phyloP scores from a whole-genome alignment of 2,329 filamentous ascomycete species.

The Aspergillus hiratsukae region DNA sequence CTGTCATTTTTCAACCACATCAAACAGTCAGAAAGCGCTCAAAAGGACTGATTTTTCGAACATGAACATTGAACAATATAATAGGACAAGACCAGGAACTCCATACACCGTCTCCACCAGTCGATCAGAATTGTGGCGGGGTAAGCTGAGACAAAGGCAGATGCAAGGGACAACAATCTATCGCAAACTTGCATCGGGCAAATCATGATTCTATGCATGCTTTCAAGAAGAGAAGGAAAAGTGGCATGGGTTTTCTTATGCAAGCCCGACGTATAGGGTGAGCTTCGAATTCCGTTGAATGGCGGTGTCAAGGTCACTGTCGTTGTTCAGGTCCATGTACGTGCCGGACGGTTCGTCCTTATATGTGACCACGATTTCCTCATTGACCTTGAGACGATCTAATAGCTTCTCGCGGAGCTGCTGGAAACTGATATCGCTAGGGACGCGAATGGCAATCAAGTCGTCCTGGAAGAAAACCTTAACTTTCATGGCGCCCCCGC shows the following conservation, averaged over 20 bases:
- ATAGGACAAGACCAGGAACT: slow-evolving; percentile 14
- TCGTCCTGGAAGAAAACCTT: slow-evolving; percentile 94
- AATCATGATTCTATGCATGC: slow-evolving; percentile 17
- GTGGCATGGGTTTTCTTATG: slow-evolving; percentile 16
- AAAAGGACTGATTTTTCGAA: slow-evolving; percentile 16
- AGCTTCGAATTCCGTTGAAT: slow-evolving; percentile 83
- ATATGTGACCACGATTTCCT: slow-evolving; percentile 77
- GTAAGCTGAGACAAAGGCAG: slow-evolving; percentile 2
- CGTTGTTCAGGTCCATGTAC: slow-evolving; percentile 69
- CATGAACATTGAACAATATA: slow-evolving; percentile 9
- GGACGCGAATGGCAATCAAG: slow-evolving; percentile 84
- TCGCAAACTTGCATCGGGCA: slow-evolving; percentile 8
- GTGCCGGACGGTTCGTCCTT: slow-evolving; percentile 76
- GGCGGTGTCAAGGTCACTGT: slow-evolving; percentile 76
- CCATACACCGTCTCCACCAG: slow-evolving; percentile 11
- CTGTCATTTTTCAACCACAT: slow-evolving; percentile 26
- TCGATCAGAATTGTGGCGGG: slow-evolving; percentile 7
- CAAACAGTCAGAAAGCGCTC: slow-evolving; percentile 21
- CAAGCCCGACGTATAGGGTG: slow-evolving; percentile 61
- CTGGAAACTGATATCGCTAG: slow-evolving; percentile 70
- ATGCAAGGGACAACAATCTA: slow-evolving; percentile 13
- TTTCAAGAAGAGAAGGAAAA: slow-evolving; percentile 2
- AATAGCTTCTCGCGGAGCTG: slow-evolving; percentile 79
- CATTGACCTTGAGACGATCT: slow-evolving; percentile 74
- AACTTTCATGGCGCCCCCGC: slow-evolving; percentile 68